Conservation (phyloP, 306 rosid species). For the Astragalus membranaceus region DNA sequence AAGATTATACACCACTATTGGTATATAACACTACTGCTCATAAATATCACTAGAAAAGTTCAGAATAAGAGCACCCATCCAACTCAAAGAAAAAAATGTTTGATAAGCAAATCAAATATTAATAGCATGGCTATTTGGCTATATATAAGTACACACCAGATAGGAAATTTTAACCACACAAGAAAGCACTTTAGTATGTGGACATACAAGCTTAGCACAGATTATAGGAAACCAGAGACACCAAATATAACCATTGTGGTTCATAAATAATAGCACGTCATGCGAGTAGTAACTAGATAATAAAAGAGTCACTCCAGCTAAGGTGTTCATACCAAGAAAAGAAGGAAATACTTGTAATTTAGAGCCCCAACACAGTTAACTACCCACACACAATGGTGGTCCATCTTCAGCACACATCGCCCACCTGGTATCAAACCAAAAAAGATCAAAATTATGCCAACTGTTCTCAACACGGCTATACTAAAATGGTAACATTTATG, state of each 20-base stretch:
- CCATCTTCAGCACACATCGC: conserved; percentile 97
- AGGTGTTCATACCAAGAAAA: conserved; percentile 73
- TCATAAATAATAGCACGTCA: background rate
- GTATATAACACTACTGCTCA: background rate
- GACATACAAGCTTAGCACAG: background rate
- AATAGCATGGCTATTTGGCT: background rate
- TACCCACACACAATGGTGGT: conserved; percentile 99
- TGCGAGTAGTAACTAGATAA: background rate
- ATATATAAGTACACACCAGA: background rate
- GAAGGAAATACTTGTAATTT: conserved; percentile 91
- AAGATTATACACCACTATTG: background rate
- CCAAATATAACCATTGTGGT: conserved; percentile 10
- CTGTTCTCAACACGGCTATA: background rate
- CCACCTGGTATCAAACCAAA: conserved; percentile 62
- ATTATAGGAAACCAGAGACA: background rate
- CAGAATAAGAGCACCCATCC: background rate
- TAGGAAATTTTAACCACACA: background rate
- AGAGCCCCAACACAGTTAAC: conserved; percentile 96
- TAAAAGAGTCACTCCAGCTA: background rate
- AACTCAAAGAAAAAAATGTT: background rate
- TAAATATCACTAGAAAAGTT: conserved; percentile 1
- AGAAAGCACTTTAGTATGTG: background rate
- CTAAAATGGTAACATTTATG: background rate
- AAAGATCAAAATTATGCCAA: conserved; percentile 5
- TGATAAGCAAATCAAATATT: background rate